Evolutionary conservation across 2,329 filamentous ascomycete genomes (phyloP), one percentile per base, ranked within the genome.

Genomic region (Thelonectria rubi): DNA sequence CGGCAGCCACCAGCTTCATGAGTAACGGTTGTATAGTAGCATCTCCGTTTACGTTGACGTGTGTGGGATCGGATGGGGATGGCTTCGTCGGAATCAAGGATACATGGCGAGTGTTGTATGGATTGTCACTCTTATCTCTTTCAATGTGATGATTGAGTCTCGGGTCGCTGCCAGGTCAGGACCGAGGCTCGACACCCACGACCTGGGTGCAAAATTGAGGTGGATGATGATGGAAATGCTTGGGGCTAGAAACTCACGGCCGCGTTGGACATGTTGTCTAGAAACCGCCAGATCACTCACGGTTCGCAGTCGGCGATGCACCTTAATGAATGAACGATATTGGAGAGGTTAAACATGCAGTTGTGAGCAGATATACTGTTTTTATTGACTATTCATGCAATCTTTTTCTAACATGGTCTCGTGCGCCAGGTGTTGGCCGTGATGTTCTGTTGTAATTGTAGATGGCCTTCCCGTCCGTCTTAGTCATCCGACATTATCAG

Each of bases 291-390:
- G 48, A 65, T 55, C 60, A 55, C 59, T 58, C 62, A 63, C 54
- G 61, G 58, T 68, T 65, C 61, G 61, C 63, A 68, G 67, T 68
- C 61, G 65, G 55, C 57, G 58, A 68, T 69, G 63, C 69, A 68
- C 62, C 58, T 67, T 72, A 72, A 72, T 71, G 69, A 72, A 72
- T 67, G 69, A 72, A 65, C 60, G 58, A 49, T 68, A 58, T 64
- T 51, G 56, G 40, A 48, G 34, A 21, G 21, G 43, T 46, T 46
- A 32, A 24, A 50, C 26, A 26, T 52, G 18, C 32, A 45, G 21
- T 43, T 34, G 55, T 57, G 47, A 50, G 40, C 18, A 9, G 47
- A 57, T 21, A 14, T 49, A 5, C 26, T 48, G 14, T 24, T 50
- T 32, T 30, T 9, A 30, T 30, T 30, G 34, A 11, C n/a, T 55